Evolutionary conservation across 2,329 filamentous ascomycete species (phyloP), one percentile per base, ranked within the genome.

Genomic region (Aspergillus intermedius): DNA sequence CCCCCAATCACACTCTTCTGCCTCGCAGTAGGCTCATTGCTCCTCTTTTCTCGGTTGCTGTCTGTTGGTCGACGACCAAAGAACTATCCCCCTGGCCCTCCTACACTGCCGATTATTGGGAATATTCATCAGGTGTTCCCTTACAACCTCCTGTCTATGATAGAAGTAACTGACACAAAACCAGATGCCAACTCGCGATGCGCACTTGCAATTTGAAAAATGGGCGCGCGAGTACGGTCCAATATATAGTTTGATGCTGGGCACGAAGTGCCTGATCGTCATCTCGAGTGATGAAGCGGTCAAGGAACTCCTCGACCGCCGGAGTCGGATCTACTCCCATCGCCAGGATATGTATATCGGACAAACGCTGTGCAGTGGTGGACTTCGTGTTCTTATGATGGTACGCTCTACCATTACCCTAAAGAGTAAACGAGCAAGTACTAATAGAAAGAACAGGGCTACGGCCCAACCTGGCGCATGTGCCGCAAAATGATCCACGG

Each of bases 161-260:
- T 13, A 8, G 12, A 3, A 43, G 10, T 40, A 8, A 34, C 25
- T 44, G 42, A 44, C 42, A 44, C 42, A 30, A 13, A 3, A 22
- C 8, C 25, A 66, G 57, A 75, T 79, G 57, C 76, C 75, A 0
- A 62, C 59, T 2, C 44, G 64, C 5, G 62, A 75, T 22, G 58
- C 58, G 0, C 72, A 78, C 47, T 52, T 74, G 0, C 73, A 78
- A 46, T 78, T 78, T 46, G 60, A 75, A 34, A 73, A 76, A 57
- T 80, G 78, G 78, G 75, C 77, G 0, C 54, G 72, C 5, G 65
- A 78, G 55, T 80, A 80, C 42, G 73, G 77, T 0, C 75, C 76
- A 0, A 58, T 81, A 0, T 80, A 76, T 56, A 75, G 71, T 0
- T 62, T 80, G 2, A 76, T 78, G 1, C 62, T 79, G 0, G 77